Percentiles rank a stretch among this genome's conserved stretches.
phyloP scores from a whole-genome alignment of 371 early-diverging fungal genomes.

The Apophysomyces ossiformis region DNA sequence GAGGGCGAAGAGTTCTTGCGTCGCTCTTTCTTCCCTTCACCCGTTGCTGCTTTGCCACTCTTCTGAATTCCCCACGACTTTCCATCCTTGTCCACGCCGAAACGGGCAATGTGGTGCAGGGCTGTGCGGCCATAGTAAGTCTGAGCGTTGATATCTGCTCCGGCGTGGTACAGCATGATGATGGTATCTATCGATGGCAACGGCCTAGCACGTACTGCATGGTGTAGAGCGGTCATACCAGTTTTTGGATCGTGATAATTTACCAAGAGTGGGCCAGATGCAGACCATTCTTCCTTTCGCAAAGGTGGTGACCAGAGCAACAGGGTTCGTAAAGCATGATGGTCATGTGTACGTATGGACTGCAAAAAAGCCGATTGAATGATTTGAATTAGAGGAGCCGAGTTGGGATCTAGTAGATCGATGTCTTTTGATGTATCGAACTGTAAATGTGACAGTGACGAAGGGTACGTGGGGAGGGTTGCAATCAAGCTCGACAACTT shows the following conservation, averaged over 20 bases:
- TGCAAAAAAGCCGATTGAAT: conserved; percentile 57
- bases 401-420: conserved; percentile 42
- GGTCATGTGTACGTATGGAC: conserved; percentile 67
- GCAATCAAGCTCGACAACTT: conserved; percentile 56
- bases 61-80: conserved; percentile 55
- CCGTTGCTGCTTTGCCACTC: conserved; percentile 17
- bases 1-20: conserved; percentile 24
- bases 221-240: conserved; percentile 69
- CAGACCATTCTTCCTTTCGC: conserved; percentile 24
- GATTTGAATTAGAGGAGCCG: conserved; percentile 39
- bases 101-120: conserved; percentile 63
- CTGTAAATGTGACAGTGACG: conserved; percentile 52
- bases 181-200: conserved; percentile 65
- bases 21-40: not conserved
- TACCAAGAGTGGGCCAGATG: conserved; percentile 45
- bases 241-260: conserved; percentile 68
- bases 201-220: conserved; percentile 66
- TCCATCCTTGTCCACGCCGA: conserved; percentile 54
- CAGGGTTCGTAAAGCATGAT: conserved; percentile 56
- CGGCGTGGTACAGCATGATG: conserved; percentile 65
- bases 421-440: conserved; percentile 42
- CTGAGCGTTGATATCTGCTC: conserved; percentile 70
- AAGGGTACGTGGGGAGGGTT: conserved; percentile 48
- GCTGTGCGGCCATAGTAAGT: conserved; percentile 69
- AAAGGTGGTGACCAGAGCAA: conserved; percentile 52